A percentile compares a stretch with the other conserved stretches of the same genome.
These are phyloP conservation scores for Miscanthus lutarioriparius DNA, from an alignment of 176 grass and related monocot species.

Conservation along the genomic window DNA sequence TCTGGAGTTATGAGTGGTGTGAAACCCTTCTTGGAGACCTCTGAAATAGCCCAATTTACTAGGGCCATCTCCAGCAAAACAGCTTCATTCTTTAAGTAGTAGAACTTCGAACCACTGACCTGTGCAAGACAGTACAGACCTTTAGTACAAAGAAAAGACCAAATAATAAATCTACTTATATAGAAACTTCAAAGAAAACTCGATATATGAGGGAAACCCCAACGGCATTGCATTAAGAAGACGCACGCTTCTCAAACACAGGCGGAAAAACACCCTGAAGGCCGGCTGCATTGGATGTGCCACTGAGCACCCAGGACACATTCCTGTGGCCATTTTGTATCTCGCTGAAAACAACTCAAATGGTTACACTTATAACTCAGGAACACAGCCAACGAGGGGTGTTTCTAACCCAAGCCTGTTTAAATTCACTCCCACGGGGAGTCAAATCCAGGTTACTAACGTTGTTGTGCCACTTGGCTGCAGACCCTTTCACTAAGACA, in stretches of 20 bases:
- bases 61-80: slow-evolving; percentile 91
- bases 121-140: slow-evolving; percentile 31
- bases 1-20: slow-evolving; percentile 93
- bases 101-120: slow-evolving; percentile 98
- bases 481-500: background rate
- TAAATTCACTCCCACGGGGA: background rate
- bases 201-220: background rate
- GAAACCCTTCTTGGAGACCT: slow-evolving; percentile 91
- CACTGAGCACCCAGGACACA: background rate
- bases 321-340: background rate
- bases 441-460: background rate
- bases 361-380: background rate
- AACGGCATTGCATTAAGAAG: background rate
- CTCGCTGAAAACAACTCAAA: background rate
- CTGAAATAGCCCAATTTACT: slow-evolving; percentile 77
- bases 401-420: background rate
- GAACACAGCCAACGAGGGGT: background rate
- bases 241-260: background rate
- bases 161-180: slow-evolving; percentile 22
- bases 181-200: background rate
- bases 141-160: slow-evolving; percentile 8
- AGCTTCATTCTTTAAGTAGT: slow-evolving; percentile 97
- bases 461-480: background rate
- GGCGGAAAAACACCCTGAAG: background rate
- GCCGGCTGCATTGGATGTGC: background rate